A percentile compares a stretch with the other conserved stretches of the same genome.
Evolutionary conservation across 192 early-diverging fungal genomes (phyloP).

Genomic region (Dimargaris xerosporica): DNA sequence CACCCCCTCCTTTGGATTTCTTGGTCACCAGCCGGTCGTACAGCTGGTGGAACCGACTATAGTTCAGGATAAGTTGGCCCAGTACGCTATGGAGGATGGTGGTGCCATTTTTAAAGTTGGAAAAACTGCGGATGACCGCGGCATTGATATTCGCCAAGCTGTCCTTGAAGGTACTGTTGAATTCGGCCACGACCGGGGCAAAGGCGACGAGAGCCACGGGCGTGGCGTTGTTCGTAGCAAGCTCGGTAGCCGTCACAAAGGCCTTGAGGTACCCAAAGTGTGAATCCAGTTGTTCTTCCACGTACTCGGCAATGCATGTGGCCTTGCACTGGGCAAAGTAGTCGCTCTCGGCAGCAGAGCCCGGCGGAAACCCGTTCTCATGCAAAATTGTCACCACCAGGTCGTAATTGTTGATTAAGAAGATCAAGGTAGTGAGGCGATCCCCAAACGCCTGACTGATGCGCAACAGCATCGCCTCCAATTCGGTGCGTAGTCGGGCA

Average conservation of each 20-base stretch:
- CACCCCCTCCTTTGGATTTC: slow-evolving; percentile 20
- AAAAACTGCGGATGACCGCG: slow-evolving; percentile 79
- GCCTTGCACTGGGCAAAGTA: slow-evolving; percentile 25
- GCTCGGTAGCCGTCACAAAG: slow-evolving; percentile 60
- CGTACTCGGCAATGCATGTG: slow-evolving; percentile 53
- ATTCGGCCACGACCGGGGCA: slow-evolving; percentile 50
- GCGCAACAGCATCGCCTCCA: slow-evolving; percentile 56
- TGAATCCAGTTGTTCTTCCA: slow-evolving; percentile 72
- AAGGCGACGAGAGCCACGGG: slow-evolving; percentile 17
- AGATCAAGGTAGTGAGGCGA: slow-evolving; percentile 50
- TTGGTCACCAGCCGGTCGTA: slow-evolving; percentile 60
- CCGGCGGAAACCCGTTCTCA: slow-evolving; percentile 30
- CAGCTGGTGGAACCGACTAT: slow-evolving; percentile 70
- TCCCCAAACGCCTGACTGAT: slow-evolving; percentile 60
- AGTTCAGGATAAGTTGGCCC: slow-evolving; percentile 81
- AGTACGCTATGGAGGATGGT: slow-evolving; percentile 78
- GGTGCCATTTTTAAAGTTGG: slow-evolving; percentile 91
- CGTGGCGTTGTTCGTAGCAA: slow-evolving; percentile 21
- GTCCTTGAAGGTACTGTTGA: slow-evolving; percentile 67
- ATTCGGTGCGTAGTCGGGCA: slow-evolving; percentile 52
- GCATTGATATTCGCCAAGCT: slow-evolving; percentile 64
- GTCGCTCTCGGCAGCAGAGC: slow-evolving; percentile 26
- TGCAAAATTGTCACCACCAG: slow-evolving; percentile 64
- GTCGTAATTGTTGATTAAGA: slow-evolving; percentile 93
- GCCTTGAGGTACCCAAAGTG: slow-evolving; percentile 67